These are phyloP conservation scores for Diaporthe capsici DNA, from an alignment of 2,329 filamentous ascomycete genomes.

Conservation along the genomic window DNA sequence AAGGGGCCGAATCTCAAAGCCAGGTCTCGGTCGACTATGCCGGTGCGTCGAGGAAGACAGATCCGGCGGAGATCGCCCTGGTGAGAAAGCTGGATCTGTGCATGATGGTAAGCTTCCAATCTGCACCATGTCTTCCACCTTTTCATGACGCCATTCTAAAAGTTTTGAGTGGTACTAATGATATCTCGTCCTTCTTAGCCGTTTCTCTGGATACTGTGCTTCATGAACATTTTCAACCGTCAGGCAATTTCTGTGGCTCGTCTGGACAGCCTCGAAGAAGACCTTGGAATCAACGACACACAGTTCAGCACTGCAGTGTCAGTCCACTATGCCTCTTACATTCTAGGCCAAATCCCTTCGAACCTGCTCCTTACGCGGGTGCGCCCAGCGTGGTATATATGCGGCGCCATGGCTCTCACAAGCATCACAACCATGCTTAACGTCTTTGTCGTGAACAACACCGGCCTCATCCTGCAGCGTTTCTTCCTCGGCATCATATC, in stretches of 20 bases:
- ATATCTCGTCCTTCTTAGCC: not conserved
- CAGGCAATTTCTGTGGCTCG: constrained; percentile 25
- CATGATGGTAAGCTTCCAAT: constrained; percentile 13
- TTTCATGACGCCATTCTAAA: no score
- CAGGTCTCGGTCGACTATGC: constrained; percentile 23
- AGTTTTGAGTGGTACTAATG: no score
- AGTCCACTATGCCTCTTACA: constrained; percentile 51
- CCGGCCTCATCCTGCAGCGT: constrained; percentile 57
- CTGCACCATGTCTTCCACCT: not conserved
- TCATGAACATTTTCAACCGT: constrained; percentile 21
- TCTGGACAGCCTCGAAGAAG: constrained; percentile 4
- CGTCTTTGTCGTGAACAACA: constrained; percentile 25
- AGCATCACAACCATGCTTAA: constrained; percentile 45
- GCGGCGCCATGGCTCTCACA: constrained; percentile 50
- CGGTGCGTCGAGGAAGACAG: constrained; percentile 29
- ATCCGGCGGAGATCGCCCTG: constrained; percentile 32
- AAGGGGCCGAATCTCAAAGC: not conserved
- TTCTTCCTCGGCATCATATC: constrained; percentile 59
- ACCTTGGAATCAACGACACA: constrained; percentile 18
- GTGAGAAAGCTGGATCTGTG: constrained; percentile 27
- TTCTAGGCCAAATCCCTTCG: constrained; percentile 61
- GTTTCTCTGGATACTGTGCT: constrained; percentile 28
- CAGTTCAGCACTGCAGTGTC: constrained; percentile 29
- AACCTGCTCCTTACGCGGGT: constrained; percentile 58
- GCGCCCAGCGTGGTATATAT: constrained; percentile 44